Base-by-base conservation (phyloP, 2,329 filamentous ascomycete species). In the Colletotrichum higginsianum region DNA sequence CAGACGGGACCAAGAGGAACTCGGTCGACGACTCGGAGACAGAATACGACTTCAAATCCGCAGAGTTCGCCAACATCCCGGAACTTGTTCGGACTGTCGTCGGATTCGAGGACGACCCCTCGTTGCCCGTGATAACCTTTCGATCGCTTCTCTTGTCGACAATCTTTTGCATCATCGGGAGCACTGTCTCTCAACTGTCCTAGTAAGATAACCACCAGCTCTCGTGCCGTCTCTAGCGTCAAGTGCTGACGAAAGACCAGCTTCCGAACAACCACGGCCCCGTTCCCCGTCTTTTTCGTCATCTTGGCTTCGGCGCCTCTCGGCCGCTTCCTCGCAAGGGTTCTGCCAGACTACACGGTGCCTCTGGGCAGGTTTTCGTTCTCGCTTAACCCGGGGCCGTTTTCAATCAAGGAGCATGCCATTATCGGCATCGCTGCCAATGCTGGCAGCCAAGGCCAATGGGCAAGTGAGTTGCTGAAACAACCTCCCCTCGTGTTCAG, bases 251-350 rank as follows among this genome's bases (percentile, higher is more conserved):
- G 88, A 75, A 86, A 90, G 84, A 86, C 84, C 72, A 82, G 85
- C 60, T 91, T 85, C 75, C 84, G 89, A 55, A 90, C 89, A 1
- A 90, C 89, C 0, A 85, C 84, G 53, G 86, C 87, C 0, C 85
- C 86, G 0, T 91, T 90, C 76, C 89, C 88, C 0, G 85, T 91
- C 58, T 90, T 90, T 77, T 91, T 91, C 72, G 88, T 91, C 53
- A 87, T 89, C 74, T 87, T 90, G 60, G 87, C 87, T 1, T 87
- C 84, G 53, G 87, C 88, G 74, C 89, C 89, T 67, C 82, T 85
- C 15, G 88, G 87, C 1, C 80, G 85, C 46, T 87, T 87, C 77
- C 81, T 89, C 2, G 87, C 87, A 0, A 83, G 84, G 56, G 77
- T 84, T 0, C 78, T 90, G 2, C 88, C 88, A 1, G 78, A 81